Conservation (phyloP, 441 rosid genomes). For the Jatropha podagrica region DNA sequence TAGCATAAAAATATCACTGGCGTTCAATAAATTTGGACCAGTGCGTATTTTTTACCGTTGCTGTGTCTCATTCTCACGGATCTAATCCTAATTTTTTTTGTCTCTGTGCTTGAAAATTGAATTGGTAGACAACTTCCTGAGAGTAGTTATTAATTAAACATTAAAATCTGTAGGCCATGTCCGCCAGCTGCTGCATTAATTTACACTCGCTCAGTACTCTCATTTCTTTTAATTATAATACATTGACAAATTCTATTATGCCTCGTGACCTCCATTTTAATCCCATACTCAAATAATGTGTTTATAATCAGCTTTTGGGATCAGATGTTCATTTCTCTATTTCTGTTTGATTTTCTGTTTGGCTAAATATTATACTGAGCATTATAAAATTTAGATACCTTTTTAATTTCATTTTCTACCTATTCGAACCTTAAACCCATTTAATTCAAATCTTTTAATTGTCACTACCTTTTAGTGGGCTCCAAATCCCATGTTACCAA, state of each 20-base stretch:
- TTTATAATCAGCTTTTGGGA: too few relatives aligned
- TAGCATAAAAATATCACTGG: not conserved
- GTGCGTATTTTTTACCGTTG: slow-evolving; percentile 34
- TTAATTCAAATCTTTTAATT: too few relatives aligned
- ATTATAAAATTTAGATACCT: too few relatives aligned
- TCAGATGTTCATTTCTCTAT: too few relatives aligned
- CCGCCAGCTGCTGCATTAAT: slow-evolving; percentile 15
- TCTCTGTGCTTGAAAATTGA: slow-evolving; percentile 6
- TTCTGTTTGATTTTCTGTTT: too few relatives aligned
- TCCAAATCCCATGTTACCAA: not conserved
- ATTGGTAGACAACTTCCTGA: slow-evolving; percentile 3
- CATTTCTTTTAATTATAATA: not conserved
- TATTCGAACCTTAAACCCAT: too few relatives aligned
- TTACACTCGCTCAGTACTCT: not conserved
- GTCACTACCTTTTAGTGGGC: not conserved
- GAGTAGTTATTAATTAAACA: slow-evolving; percentile 9
- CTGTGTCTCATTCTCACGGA: slow-evolving; percentile 28
- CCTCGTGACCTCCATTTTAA: slow-evolving; percentile 1
- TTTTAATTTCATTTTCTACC: too few relatives aligned
- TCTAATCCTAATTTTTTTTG: slow-evolving; percentile 4
- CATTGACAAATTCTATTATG: too few relatives aligned
- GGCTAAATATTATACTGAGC: too few relatives aligned
- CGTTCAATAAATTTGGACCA: not conserved
- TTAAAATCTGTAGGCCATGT: slow-evolving; percentile 29
- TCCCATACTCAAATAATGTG: not conserved